A percentile compares a stretch with the other conserved stretches of the same genome.
Conservation (phyloP, 2,329 filamentous ascomycete genomes). For the Penicillium janthinellum region DNA sequence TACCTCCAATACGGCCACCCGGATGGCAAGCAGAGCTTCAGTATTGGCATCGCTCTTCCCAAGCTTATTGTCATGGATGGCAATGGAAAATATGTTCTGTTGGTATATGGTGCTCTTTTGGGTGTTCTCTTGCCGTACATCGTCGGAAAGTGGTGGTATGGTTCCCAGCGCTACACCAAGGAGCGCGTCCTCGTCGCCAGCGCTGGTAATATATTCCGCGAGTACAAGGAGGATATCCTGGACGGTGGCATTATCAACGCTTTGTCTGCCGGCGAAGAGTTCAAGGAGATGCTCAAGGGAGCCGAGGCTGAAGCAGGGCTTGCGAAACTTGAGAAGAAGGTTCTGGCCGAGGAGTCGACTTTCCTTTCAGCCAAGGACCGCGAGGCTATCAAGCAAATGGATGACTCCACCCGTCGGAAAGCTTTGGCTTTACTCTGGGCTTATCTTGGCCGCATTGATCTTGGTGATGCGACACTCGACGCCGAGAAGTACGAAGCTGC, state of each 20-base stretch:
- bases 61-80: constrained; percentile 91
- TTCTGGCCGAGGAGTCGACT: constrained; percentile 63
- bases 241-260: constrained; percentile 78
- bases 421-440: constrained; percentile 90
- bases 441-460: constrained; percentile 84
- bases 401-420: constrained; percentile 79
- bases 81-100: constrained; percentile 90
- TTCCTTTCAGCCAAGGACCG: constrained; percentile 73
- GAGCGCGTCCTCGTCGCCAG: constrained; percentile 92
- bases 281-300: constrained; percentile 72
- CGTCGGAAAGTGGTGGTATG: constrained; percentile 98
- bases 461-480: constrained; percentile 75
- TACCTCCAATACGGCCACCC: constrained; percentile 95
- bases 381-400: constrained; percentile 74
- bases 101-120: constrained; percentile 84
- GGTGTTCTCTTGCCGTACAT: constrained; percentile 89
- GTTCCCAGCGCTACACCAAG: constrained; percentile 87
- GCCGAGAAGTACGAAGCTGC: constrained; percentile 83
- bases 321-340: constrained; percentile 78
- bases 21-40: constrained; percentile 97
- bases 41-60: constrained; percentile 94
- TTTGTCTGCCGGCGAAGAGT: constrained; percentile 85
- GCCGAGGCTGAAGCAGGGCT: constrained; percentile 78
- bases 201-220: constrained; percentile 90
- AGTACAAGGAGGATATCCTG: constrained; percentile 83